Conservation (phyloP, 2,329 filamentous ascomycete species). For the Erysiphe pulchra region DNA sequence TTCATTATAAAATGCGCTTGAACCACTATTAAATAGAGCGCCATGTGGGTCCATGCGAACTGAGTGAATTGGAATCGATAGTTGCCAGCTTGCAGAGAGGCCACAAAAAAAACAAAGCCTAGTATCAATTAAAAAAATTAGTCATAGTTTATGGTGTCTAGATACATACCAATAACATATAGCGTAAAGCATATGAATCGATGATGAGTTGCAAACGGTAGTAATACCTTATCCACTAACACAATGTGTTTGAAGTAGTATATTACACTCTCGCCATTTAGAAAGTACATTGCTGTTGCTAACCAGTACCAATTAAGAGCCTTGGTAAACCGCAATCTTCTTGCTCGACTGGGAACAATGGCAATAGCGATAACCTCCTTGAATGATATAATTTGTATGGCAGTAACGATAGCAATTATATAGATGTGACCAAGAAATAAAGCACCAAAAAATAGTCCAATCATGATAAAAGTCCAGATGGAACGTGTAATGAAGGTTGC, state of each 20-base stretch:
- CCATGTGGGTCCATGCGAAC: constrained; percentile 99
- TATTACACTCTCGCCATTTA: constrained; percentile 96
- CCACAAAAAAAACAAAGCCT: constrained; percentile 98
- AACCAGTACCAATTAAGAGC: constrained; percentile 98
- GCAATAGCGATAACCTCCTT: constrained; percentile 98
- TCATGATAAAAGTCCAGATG: constrained; percentile 98
- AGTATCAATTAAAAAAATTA: constrained; percentile 9
- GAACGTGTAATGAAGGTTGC: constrained; percentile 90
- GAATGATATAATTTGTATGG: constrained; percentile 88
- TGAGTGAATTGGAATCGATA: constrained; percentile 98
- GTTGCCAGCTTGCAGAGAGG: constrained; percentile 77
- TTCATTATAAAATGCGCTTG: constrained; percentile 99
- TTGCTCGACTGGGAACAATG: constrained; percentile 74
- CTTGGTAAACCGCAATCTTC: constrained; percentile 81
- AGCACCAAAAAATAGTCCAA: constrained; percentile 67
- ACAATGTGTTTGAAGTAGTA: constrained; percentile 99
- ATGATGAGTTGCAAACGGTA: constrained; percentile 89
- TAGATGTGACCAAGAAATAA: constrained; percentile 96
- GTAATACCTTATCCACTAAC: constrained; percentile 72
- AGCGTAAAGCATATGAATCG: constrained; percentile 97
- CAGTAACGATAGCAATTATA: constrained; percentile 78
- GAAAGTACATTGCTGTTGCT: constrained; percentile 96
- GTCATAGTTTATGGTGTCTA: not conserved
- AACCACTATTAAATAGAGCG: constrained; percentile 87
- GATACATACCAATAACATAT: constrained; percentile 62